These are phyloP conservation scores for Trichophyton benhamiae DNA, from an alignment of 2,329 filamentous ascomycete genomes.

Conservation along the genomic window DNA sequence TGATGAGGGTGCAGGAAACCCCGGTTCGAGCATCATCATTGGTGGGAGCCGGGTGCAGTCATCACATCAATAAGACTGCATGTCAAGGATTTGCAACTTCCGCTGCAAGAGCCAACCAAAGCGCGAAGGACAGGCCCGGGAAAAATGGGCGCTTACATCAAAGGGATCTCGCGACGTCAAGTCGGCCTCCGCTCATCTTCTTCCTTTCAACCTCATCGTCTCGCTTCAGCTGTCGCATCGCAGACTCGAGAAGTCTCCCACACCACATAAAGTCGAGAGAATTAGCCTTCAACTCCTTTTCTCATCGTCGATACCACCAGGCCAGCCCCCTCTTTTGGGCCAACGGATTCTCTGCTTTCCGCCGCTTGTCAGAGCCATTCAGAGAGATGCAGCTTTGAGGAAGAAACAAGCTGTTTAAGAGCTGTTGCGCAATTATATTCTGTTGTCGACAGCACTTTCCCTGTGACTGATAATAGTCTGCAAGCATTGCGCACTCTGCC, in stretches of 20 bases:
- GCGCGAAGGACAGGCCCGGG: neutral
- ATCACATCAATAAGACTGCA: slow-evolving; percentile 1
- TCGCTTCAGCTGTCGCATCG: neutral
- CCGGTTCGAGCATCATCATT: neutral
- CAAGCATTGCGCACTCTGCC: neutral
- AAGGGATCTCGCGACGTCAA: neutral
- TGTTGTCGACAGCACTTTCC: neutral
- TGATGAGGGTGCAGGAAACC: slow-evolving; percentile 5
- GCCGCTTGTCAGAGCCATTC: neutral
- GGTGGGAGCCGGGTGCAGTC: neutral
- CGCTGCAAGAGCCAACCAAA: neutral
- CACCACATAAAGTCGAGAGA: neutral
- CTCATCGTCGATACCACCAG: neutral
- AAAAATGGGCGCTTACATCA: slow-evolving; percentile 4
- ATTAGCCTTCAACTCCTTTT: neutral
- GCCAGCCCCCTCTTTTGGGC: neutral
- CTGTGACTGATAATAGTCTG: neutral
- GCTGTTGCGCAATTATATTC: neutral
- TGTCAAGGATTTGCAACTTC: neutral
- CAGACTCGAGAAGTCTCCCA: neutral
- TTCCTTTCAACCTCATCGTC: neutral
- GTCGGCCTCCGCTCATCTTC: neutral
- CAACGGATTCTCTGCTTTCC: neutral
- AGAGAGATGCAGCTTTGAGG: neutral
- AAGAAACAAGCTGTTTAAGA: neutral